Evolutionary conservation across 805 yeast species (phyloP), one percentile per base, ranked within the genome.

Genomic region (Pichia pseudocactophila): DNA sequence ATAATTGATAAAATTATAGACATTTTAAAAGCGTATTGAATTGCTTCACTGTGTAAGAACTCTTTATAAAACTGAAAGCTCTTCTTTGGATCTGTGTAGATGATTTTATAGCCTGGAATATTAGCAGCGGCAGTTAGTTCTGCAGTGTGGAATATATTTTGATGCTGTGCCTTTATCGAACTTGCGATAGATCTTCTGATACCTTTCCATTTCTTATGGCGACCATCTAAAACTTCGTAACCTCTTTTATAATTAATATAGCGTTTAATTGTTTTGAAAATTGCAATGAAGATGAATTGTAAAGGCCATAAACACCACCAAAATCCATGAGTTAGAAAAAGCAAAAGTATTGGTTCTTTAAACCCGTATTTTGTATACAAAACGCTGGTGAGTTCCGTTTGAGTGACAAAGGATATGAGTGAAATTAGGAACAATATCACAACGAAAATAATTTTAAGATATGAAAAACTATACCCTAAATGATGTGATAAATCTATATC

Each of bases 301-400:
- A 73, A 38, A 0, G 89, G 90, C 82, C 87, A 80, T 36, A 83
- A 65, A 11, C 74, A 39, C 70, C 78, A 66, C 94, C 92, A 83
- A 10, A 80, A 73, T 2, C 88, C 82, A 55, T 86, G 96, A 0
- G 95, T 86, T 15, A 83, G 61, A 41, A 69, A 59, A n/a, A 80
- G 62, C 42, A 81, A 62, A 19, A 85, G 59, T 18, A 84, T 66
- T 0, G 96, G 95, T 54, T 85, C 88, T 40, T 71, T 57, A 58
- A 76, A 86, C 3, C 70, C 72, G 20, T 69, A 57, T 7, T 65
- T 56, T 26, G 68, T 64, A 55, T 84, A 81, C 6, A 86, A 69
- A 43, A 78, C 78, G 7, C 86, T 72, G 2, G 94, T 84, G 46
- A 80, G 66, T 57, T 86, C 96, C 0, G 96, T 86, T 56, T 86